A percentile compares a stretch with the other conserved stretches of the same genome.
Conservation (phyloP, 441 rosid genomes). For the Erodium chrysanthum region DNA sequence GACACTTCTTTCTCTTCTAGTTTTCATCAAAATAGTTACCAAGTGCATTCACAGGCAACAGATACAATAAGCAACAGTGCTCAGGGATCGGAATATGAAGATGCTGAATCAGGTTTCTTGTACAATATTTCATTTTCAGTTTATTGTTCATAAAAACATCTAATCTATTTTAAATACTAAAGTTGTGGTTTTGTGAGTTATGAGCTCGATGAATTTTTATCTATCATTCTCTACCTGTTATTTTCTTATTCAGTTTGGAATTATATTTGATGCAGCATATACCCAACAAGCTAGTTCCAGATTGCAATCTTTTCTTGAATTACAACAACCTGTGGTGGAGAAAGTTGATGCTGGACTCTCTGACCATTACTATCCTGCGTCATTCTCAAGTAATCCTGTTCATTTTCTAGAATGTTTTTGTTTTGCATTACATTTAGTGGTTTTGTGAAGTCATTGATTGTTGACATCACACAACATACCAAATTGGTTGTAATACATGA, state of each 20-base stretch:
- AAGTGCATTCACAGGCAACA: constrained; percentile 42
- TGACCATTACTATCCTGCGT: constrained; percentile 32
- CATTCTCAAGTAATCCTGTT: constrained; percentile 39
- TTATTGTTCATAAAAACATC: neutral
- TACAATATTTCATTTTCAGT: constrained; percentile 12
- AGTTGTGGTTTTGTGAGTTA: constrained; percentile 10
- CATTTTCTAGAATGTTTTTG: constrained; percentile 14
- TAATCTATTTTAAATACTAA: constrained; percentile 9
- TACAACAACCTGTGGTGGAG: constrained; percentile 34
- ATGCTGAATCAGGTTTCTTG: constrained; percentile 71
- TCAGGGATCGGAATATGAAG: constrained; percentile 67
- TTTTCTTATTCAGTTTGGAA: constrained; percentile 14
- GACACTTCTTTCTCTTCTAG: constrained; percentile 49
- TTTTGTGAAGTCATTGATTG: constrained; percentile 13
- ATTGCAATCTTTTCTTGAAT: constrained; percentile 36
- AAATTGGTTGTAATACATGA: constrained; percentile 20
- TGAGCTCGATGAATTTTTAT: constrained; percentile 6
- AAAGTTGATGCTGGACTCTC: constrained; percentile 32
- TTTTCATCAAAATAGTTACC: constrained; percentile 35
- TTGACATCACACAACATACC: constrained; percentile 7
- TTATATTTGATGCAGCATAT: constrained; percentile 38
- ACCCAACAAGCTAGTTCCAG: constrained; percentile 48
- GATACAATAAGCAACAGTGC: constrained; percentile 56
- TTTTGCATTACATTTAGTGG: neutral
- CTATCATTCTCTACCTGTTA: constrained; percentile 5